phyloP scores from a whole-genome alignment of 73 alveolate genomes.

The Paramecium tetraurelia region DNA sequence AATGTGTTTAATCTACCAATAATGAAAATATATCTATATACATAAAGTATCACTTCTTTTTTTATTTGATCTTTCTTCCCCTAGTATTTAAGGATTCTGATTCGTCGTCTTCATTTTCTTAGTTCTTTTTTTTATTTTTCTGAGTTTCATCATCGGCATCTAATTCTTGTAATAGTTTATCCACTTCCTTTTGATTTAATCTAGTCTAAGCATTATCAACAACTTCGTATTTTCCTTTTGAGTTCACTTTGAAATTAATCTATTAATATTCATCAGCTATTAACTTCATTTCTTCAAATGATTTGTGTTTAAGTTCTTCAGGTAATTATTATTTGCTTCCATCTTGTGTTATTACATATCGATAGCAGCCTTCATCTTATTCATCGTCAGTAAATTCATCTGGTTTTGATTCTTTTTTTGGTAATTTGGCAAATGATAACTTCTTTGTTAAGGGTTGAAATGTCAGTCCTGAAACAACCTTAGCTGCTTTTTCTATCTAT shows the following conservation, averaged over 20 bases:
- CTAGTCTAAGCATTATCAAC: background rate
- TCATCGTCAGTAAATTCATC: constrained; percentile 9
- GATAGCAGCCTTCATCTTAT: background rate
- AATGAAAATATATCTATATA: background rate
- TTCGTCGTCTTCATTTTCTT: background rate
- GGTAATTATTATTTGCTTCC: background rate
- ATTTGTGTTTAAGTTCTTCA: background rate
- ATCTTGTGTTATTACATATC: background rate
- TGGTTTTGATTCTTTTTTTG: background rate
- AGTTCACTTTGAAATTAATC: background rate
- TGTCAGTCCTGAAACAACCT: background rate
- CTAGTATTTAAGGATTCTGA: background rate
- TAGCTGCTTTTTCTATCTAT: background rate
- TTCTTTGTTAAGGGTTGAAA: background rate
- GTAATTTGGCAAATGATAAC: background rate
- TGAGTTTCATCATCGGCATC: background rate
- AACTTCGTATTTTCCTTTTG: background rate
- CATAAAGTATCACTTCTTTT: background rate
- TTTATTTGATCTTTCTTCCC: background rate
- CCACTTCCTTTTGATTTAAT: background rate
- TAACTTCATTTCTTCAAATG: background rate
- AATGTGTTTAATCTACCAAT: constrained; percentile 1
- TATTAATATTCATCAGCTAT: background rate
- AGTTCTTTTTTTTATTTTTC: background rate
- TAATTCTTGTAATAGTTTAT: background rate